A percentile compares a stretch with the other conserved stretches of the same genome.
These are phyloP conservation scores for Ustilago trichophora DNA, from an alignment of 1,284 basidiomycete genomes.

Conservation along the genomic window DNA sequence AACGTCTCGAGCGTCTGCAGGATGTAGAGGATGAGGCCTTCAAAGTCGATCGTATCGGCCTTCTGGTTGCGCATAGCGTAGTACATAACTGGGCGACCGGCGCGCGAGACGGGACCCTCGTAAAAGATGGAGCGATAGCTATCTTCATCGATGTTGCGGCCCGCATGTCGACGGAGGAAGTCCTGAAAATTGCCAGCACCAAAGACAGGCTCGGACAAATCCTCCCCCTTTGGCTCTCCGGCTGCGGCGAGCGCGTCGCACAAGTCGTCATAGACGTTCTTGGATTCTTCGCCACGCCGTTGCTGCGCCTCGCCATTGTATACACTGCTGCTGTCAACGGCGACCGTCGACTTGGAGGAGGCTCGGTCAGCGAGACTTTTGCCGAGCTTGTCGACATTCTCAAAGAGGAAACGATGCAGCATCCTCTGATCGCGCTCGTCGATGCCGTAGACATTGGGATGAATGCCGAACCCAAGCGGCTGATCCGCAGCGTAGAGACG, in stretches of 20 bases:
- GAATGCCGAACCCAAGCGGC: slow-evolving; percentile 59
- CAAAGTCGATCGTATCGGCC: slow-evolving; percentile 84
- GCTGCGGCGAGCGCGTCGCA: slow-evolving; percentile 47
- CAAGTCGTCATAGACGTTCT: slow-evolving; percentile 50
- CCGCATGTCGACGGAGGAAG: slow-evolving; percentile 51
- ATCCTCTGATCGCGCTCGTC: slow-evolving; percentile 51
- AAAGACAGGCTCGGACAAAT: slow-evolving; percentile 27
- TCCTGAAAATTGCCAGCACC: slow-evolving; percentile 48
- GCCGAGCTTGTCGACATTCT: slow-evolving; percentile 60
- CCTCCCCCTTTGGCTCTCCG: slow-evolving; percentile 49
- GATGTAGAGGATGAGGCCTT: slow-evolving; percentile 73
- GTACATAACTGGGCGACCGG: slow-evolving; percentile 68
- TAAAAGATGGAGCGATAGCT: slow-evolving; percentile 53
- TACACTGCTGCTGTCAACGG: slow-evolving; percentile 3
- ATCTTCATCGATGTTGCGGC: slow-evolving; percentile 53
- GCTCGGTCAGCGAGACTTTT: slow-evolving; percentile 45
- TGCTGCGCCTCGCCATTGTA: slow-evolving; percentile 1
- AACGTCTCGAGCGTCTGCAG: slow-evolving; percentile 49
- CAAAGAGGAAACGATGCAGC: slow-evolving; percentile 56
- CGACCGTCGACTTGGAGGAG: not conserved
- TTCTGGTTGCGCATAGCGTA: slow-evolving; percentile 72
- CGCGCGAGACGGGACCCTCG: slow-evolving; percentile 57
- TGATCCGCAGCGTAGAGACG: slow-evolving; percentile 60
- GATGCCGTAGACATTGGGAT: slow-evolving; percentile 58
- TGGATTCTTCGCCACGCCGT: slow-evolving; percentile 12